Conservation (phyloP, 345 rosid genomes). For the Salix dunnii region DNA sequence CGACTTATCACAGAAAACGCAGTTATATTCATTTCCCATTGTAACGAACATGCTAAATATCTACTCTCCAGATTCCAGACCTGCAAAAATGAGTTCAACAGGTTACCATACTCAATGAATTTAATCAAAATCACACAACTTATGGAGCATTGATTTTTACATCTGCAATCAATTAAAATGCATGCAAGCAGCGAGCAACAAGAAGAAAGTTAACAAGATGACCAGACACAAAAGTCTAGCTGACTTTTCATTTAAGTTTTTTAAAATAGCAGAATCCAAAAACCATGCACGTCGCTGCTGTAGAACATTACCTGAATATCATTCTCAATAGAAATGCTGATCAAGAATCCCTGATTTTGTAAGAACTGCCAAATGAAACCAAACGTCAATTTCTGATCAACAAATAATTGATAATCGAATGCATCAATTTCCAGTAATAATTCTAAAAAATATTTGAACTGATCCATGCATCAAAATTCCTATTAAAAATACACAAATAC, state of each 20-base stretch:
- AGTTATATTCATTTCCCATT: slow-evolving; percentile 80
- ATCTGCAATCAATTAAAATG: background rate
- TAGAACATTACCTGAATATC: slow-evolving; percentile 63
- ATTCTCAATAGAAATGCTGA: slow-evolving; percentile 59
- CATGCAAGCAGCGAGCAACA: background rate
- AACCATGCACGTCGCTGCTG: background rate
- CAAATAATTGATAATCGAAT: background rate
- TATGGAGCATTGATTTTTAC: too few relatives aligned
- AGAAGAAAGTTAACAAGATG: background rate
- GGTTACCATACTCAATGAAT: background rate
- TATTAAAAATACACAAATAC: background rate
- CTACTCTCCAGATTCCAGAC: slow-evolving; percentile 82
- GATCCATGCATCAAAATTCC: background rate
- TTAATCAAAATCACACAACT: background rate
- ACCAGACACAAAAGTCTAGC: background rate
- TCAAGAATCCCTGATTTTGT: slow-evolving; percentile 71
- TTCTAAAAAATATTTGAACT: background rate
- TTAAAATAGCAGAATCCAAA: background rate
- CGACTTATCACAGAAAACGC: slow-evolving; percentile 69
- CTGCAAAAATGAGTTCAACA: slow-evolving; percentile 35
- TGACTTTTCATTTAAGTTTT: background rate
- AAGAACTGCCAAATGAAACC: slow-evolving; percentile 52
- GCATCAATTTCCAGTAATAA: background rate
- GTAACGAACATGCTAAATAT: slow-evolving; percentile 42
- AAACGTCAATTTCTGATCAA: background rate